Base-by-base conservation (phyloP, 139 green algal species). In the Chlamydomonas asymmetrica region DNA sequence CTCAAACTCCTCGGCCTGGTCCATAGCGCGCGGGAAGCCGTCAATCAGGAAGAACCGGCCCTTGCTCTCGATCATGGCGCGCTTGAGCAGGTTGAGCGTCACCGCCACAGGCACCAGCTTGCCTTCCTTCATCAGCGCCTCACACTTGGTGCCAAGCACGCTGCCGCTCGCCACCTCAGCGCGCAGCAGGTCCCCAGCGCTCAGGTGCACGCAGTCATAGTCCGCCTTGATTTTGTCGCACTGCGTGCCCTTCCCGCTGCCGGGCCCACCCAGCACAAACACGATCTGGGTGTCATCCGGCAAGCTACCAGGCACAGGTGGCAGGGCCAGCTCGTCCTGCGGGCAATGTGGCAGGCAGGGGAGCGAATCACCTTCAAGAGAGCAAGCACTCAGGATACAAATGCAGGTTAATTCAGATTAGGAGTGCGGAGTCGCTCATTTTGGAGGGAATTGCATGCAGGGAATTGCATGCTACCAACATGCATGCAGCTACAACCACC, bases 11-110 rank as follows among this genome's bases (percentile, higher is more conserved):
- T 82, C 68, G 0, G 88, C 88, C 76, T 98, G 95, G 66, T 97
- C 91, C 45, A 94, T 63, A 3, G 93, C 92, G 18, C 94, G 86
- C 10, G 94, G 93, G 88, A 98, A 98, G 69, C 94, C 94, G 72
- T 98, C 94, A 65, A 98, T 94, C 20, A 98, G 86, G 81, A 97
- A 97, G 64, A 85, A 85, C 40, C 79, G 81, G 66, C 50, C 80
- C 13, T 82, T 80, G 59, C 72, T 86, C 39, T 75, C 61, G 13
- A 90, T 73, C 89, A 96, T 96, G 25, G 89, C 89, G 2, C 85
- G 84, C 70, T 88, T 89, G 31, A 96, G 82, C 76, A 96, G 82
- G 16, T 75, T 73, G 71, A 96, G 91, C 43, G 88, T 94, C 34
- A 94, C 86, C n/a, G 59, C 49, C 18, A 81, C 66, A 32, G 92